Evolutionary conservation across 305 asterid species (phyloP), one percentile per base, ranked within the genome.

Genomic region (Fraxinus greggii): DNA sequence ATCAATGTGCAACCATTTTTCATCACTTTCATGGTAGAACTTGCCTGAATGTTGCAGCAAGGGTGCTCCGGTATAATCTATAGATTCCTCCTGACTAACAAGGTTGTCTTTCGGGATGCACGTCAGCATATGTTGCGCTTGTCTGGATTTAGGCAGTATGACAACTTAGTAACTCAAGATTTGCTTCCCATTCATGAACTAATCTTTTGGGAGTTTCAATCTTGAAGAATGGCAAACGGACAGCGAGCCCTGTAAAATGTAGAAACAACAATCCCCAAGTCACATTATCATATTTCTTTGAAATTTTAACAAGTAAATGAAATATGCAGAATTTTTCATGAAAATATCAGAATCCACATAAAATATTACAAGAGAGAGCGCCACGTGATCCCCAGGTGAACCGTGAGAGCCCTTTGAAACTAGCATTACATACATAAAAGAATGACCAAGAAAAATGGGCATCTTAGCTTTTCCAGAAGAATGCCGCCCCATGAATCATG

Each of bases 171-270:
- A 89, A 88, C 78, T 88, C 91, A 0, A 89, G 87, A 79, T 89
- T 89, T 85, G 77, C 91, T 85, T 89, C 92, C 59, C 92, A 87
- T 61, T 89, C 89, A 70, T 72, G 82, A 5, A 89, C 88, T 74
- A 87, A 79, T 86, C 90, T 84, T 10, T 89, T 87, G 35, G 87
- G 88, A 67, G 92, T 90, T 78, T 89, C 92, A 6, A 88, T 86
- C 33, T 86, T 85, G 78, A 89, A 89, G 63, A 89, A 89, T 38
- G 91, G 92, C 86, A 86, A 88, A 63, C 85, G 88, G 63, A 89
- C 84, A 42, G 92, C 90, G 61, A 88, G 85, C 78, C 83, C 89
- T 29, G 92, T 88, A 15, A 89, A 89, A 17, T 83, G 87, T 36
- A 88, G 81, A 61, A 88, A 86, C 82, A 89, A 72, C 80, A 89